Base-by-base conservation (phyloP, 2,329 filamentous ascomycete genomes). In the Cercospora sp. region DNA sequence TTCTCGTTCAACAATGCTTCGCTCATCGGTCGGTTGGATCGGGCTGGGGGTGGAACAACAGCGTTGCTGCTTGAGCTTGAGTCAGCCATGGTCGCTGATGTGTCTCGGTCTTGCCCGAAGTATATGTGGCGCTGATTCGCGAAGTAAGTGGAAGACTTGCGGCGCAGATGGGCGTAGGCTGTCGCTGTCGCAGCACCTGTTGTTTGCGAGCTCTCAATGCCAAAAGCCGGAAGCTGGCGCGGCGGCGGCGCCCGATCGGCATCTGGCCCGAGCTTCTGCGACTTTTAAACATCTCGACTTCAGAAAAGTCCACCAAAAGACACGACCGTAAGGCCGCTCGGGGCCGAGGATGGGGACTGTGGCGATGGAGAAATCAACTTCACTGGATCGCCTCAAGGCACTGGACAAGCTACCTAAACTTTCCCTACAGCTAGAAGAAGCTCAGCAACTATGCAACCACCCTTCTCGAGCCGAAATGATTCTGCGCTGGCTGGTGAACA, bases 1-100 rank as follows among this genome's bases (percentile, higher is more conserved):
- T 99, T 99, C 85, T 99, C 95, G 83, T 98, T 98, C 79, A 99
- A 88, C 78, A 99, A 89, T 79, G 94, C 92, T 86, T 99, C 95
- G 86, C 94, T 98, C 84, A 97, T 91, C 72, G 95, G 94, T 82
- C 88, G 87, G 79, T 82, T 87, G 71, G 88, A 84, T 76, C 92
- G 89, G 81, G 90, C 87, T 80, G 91, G 86, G 45, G 75, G 69
- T 72, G 88, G 86, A 81, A 87, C 85, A 76, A 89, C 86, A 74
- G 88, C 84, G 73, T 86, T 82, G 77, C 87, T 77, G 70, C 82
- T 76, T 67, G 77, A 71, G 63, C 79, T 82, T 43, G 83, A 81
- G 77, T 88, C 86, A 80, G 86, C 84, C 87, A 89, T 89, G 79
- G 79, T 79, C 10, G 51, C 34, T 59, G 55, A 13, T 59, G n/a